Conservation (phyloP, 768 basidiomycete genomes). For the Thelephora ganbajun region DNA sequence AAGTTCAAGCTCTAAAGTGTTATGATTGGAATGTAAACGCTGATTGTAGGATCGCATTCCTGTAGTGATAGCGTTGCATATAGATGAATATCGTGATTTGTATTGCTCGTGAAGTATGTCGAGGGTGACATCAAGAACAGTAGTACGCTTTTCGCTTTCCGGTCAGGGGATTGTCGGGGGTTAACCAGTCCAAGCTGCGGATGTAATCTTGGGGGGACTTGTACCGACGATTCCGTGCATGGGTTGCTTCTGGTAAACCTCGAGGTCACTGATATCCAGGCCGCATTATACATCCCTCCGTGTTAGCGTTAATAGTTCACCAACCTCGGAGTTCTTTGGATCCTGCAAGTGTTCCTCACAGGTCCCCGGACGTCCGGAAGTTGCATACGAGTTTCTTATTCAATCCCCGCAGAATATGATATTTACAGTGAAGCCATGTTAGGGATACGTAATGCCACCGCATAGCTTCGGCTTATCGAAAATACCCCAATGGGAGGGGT, state of each 20-base stretch:
- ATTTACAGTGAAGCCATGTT: constrained; percentile 26
- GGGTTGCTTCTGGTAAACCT: constrained; percentile 52
- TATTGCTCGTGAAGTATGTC: neutral
- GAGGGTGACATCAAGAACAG: neutral
- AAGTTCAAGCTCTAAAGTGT: constrained; percentile 39
- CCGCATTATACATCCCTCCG: constrained; percentile 41
- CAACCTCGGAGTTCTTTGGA: constrained; percentile 58
- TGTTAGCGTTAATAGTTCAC: constrained; percentile 12
- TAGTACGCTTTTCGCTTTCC: neutral
- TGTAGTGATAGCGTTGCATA: neutral
- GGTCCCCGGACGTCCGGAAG: constrained; percentile 65
- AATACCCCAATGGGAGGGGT: constrained; percentile 59
- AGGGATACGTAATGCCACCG: constrained; percentile 4
- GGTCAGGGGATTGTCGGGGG: neutral
- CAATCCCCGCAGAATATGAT: constrained; percentile 84
- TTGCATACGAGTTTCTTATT: constrained; percentile 72
- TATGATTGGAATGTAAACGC: neutral
- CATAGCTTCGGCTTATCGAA: constrained; percentile 38
- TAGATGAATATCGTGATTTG: neutral
- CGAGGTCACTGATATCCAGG: constrained; percentile 72
- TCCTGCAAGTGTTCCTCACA: constrained; percentile 51
- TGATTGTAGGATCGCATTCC: neutral
- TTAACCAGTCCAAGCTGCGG: neutral
- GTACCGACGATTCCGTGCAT: constrained; percentile 18
- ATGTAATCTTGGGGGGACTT: neutral